These are phyloP conservation scores for Phytopythium sindhum DNA, from an alignment of 352 stramenopile species.

Conservation along the genomic window DNA sequence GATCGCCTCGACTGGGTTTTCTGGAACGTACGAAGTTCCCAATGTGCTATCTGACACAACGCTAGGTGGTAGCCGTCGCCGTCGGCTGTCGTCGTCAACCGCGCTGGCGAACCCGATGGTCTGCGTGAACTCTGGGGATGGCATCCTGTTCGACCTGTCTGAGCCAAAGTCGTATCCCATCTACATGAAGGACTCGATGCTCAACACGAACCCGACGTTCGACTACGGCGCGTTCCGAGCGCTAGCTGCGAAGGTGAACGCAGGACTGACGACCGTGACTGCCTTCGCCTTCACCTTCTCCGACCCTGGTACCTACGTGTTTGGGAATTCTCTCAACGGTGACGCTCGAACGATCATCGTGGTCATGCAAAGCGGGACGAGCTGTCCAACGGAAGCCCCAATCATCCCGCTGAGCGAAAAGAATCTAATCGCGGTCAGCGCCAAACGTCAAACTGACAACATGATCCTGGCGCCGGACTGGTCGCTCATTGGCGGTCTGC, in stretches of 20 bases:
- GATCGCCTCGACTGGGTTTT: conserved; percentile 48
- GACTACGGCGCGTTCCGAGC: conserved; percentile 87
- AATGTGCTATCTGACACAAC: conserved; percentile 12
- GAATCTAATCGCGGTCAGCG: conserved; percentile 84
- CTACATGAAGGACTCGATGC: conserved; percentile 93
- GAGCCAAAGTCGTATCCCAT: conserved; percentile 79
- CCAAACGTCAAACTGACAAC: conserved; percentile 67
- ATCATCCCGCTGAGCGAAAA: conserved; percentile 84
- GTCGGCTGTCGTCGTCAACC: conserved; percentile 12
- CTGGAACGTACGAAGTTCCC: conserved; percentile 60
- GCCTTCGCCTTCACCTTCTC: conserved; percentile 89
- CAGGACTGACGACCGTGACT: conserved; percentile 54
- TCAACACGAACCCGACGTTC: conserved; percentile 93
- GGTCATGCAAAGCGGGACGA: conserved; percentile 74
- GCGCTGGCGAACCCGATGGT: conserved; percentile 84
- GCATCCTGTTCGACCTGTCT: conserved; percentile 89
- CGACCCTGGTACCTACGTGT: conserved; percentile 85
- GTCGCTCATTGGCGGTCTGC: conserved; percentile 71
- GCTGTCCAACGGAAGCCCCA: conserved; percentile 70
- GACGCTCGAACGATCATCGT: conserved; percentile 72
- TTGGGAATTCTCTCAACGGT: conserved; percentile 75
- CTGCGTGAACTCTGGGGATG: conserved; percentile 74
- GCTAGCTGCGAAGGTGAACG: conserved; percentile 57
- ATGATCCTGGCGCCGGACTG: conserved; percentile 90
- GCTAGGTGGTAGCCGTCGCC: conserved; percentile 1